phyloP scores from a whole-genome alignment of 495 filamentous ascomycete species.

The Aspergillus saccharolyticus region DNA sequence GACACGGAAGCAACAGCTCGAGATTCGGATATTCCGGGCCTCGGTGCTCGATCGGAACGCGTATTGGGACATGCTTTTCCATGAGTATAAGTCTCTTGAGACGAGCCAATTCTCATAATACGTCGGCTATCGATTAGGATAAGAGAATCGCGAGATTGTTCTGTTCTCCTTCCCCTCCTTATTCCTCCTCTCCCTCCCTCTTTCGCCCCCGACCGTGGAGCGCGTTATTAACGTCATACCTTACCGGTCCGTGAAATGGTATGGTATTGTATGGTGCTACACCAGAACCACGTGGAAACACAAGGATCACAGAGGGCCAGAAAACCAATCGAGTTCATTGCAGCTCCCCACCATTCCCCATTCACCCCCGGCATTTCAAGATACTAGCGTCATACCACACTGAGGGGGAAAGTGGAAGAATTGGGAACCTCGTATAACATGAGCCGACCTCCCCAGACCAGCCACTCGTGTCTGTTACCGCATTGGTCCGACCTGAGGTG shows the following conservation, averaged over 20 bases:
- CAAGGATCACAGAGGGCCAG: slow-evolving; percentile 9
- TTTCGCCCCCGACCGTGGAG: not conserved
- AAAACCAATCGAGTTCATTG: slow-evolving; percentile 17
- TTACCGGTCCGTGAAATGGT: not conserved
- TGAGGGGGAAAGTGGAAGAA: not conserved
- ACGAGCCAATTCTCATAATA: no score
- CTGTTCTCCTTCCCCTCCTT: not conserved
- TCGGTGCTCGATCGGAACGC: not conserved
- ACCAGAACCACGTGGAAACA: slow-evolving; percentile 22
- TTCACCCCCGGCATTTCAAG: slow-evolving; percentile 17
- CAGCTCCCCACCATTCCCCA: slow-evolving; percentile 7
- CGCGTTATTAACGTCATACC: not conserved
- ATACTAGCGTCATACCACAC: slow-evolving; percentile 12
- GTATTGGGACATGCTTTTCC: no score
- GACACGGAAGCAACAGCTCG: not conserved
- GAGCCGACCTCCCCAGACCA: not conserved
- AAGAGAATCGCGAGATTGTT: not conserved
- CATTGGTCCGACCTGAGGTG: not conserved
- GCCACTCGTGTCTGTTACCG: slow-evolving; percentile 4
- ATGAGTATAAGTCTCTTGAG: no score
- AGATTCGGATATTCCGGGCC: not conserved
- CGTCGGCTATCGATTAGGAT: no score
- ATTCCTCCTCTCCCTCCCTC: not conserved
- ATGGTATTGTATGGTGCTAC: slow-evolving; percentile 9
- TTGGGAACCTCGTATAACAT: not conserved